A percentile compares a stretch with the other conserved stretches of the same genome.
Conservation (phyloP, 2,329 filamentous ascomycete species). For the Pseudomassariella vexata region DNA sequence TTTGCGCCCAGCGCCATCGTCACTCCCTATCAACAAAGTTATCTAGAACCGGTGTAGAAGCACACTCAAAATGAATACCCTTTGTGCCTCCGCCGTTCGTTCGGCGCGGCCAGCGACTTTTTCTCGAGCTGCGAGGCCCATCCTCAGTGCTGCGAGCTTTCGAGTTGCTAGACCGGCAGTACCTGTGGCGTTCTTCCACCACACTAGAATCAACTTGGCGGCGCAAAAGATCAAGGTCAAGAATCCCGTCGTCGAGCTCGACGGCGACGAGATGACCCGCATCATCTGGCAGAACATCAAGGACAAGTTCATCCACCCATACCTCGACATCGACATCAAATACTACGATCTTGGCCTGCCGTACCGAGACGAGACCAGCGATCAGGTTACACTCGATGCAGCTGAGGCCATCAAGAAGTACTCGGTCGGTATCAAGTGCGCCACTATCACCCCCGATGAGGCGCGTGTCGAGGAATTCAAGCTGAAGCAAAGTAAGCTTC, state of each 20-base stretch:
- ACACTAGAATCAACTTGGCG: conserved; percentile 46
- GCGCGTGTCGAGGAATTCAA: conserved; percentile 95
- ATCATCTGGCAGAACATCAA: conserved; percentile 99
- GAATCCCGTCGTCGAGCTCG: conserved; percentile 96
- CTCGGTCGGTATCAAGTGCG: conserved; percentile 97
- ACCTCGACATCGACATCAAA: conserved; percentile 96
- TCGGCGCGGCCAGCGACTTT: conserved; percentile 21
- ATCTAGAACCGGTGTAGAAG: conserved; percentile 5
- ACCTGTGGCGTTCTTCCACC: conserved; percentile 26
- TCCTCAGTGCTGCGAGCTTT: conserved; percentile 16
- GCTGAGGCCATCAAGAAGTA: conserved; percentile 99
- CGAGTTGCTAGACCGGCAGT: conserved; percentile 20
- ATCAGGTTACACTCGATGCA: conserved; percentile 91
- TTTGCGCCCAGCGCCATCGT: too few species aligned
- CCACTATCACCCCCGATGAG: conserved; percentile 98
- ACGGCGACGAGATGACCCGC: conserved; percentile 93
- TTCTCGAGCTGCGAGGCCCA: conserved; percentile 19
- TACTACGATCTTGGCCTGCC: conserved; percentile 93
- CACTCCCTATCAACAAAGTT: too few species aligned
- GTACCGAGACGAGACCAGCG: conserved; percentile 93
- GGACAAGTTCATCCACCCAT: conserved; percentile 96
- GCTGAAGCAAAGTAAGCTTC: conserved; percentile 82
- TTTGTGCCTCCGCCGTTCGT: conserved; percentile 19
- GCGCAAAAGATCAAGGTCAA: conserved; percentile 95
- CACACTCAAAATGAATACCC: conserved; percentile 19